A percentile compares a stretch with the other conserved stretches of the same genome.
Evolutionary conservation across 2,329 filamentous ascomycete species (phyloP).

Genomic region (Colletotrichum agaves): DNA sequence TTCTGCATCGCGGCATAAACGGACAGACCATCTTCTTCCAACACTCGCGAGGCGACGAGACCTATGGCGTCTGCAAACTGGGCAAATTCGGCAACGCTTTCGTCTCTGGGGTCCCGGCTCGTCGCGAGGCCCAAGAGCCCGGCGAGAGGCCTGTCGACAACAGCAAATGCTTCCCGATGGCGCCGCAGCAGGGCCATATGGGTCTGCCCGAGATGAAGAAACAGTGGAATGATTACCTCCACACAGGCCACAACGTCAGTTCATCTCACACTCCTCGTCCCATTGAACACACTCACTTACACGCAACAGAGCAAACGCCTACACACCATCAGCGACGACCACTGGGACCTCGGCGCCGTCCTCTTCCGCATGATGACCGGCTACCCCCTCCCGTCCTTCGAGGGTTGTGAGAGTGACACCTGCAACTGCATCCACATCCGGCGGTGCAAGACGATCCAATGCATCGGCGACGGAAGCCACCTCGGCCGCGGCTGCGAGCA

Average conservation of each 20-base stretch:
- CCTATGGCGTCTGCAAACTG: slow-evolving; percentile 65
- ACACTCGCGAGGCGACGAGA: slow-evolving; percentile 58
- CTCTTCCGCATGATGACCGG: slow-evolving; percentile 57
- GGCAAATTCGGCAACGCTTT: slow-evolving; percentile 57
- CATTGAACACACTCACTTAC: neutral
- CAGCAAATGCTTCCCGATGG: slow-evolving; percentile 20
- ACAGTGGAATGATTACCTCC: slow-evolving; percentile 29
- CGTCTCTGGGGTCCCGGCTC: slow-evolving; percentile 51
- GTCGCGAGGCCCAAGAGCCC: slow-evolving; percentile 20
- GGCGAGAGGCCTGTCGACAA: slow-evolving; percentile 10
- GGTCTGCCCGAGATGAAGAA: slow-evolving; percentile 21
- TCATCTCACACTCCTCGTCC: neutral
- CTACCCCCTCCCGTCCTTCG: slow-evolving; percentile 41
- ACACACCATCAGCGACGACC: slow-evolving; percentile 51
- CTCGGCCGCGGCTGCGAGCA: slow-evolving; percentile 36
- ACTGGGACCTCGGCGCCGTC: slow-evolving; percentile 51
- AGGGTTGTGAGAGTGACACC: slow-evolving; percentile 44
- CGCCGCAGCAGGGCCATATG: slow-evolving; percentile 26
- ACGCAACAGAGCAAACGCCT: slow-evolving; percentile 42
- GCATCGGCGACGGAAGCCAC: slow-evolving; percentile 19
- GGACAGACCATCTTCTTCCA: slow-evolving; percentile 63
- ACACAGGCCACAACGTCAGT: slow-evolving; percentile 22
- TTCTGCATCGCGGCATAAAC: slow-evolving; percentile 60
- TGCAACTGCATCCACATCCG: slow-evolving; percentile 44
- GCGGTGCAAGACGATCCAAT: slow-evolving; percentile 23